These are phyloP conservation scores for Malassezia pachydermatis DNA, from an alignment of 1,284 basidiomycete genomes.

Conservation along the genomic window DNA sequence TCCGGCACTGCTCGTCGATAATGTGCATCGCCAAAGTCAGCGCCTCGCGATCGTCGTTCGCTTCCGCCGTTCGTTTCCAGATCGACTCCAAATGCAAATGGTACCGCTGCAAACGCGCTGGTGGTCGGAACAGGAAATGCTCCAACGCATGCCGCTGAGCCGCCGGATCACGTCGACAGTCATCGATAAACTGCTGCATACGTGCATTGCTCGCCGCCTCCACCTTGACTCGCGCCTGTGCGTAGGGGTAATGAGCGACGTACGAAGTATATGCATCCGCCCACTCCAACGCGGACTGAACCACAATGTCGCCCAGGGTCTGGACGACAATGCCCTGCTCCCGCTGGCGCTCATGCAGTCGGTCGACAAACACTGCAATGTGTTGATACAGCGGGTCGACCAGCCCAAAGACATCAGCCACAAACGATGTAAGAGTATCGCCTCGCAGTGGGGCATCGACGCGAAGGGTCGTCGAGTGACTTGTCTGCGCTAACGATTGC, in stretches of 20 bases:
- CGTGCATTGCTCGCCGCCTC: constrained; percentile 71
- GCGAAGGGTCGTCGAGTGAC: not conserved
- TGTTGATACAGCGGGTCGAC: constrained; percentile 70
- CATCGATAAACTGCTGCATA: constrained; percentile 72
- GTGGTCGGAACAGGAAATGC: constrained; percentile 73
- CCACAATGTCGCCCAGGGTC: constrained; percentile 78
- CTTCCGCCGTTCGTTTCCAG: constrained; percentile 49
- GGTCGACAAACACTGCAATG: constrained; percentile 69
- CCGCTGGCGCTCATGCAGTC: constrained; percentile 73
- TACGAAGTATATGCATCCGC: constrained; percentile 74
- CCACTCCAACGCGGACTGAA: constrained; percentile 79
- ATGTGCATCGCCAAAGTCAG: constrained; percentile 35
- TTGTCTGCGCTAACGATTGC: not conserved
- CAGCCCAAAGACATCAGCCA: constrained; percentile 77
- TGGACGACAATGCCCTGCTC: constrained; percentile 76
- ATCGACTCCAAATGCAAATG: constrained; percentile 77
- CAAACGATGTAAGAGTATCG: constrained; percentile 61
- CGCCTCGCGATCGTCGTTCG: constrained; percentile 29
- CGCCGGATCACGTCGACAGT: constrained; percentile 58
- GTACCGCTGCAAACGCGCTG: constrained; percentile 80
- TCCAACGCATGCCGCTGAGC: constrained; percentile 72
- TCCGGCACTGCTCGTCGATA: constrained; percentile 42
- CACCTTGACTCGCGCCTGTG: constrained; percentile 73
- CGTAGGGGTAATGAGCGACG: constrained; percentile 70
- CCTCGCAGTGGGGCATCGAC: constrained; percentile 27